Percentiles rank a stretch among this genome's conserved stretches.
Conservation (phyloP, 768 basidiomycete genomes). For the Panaeolus papilionaceus region DNA sequence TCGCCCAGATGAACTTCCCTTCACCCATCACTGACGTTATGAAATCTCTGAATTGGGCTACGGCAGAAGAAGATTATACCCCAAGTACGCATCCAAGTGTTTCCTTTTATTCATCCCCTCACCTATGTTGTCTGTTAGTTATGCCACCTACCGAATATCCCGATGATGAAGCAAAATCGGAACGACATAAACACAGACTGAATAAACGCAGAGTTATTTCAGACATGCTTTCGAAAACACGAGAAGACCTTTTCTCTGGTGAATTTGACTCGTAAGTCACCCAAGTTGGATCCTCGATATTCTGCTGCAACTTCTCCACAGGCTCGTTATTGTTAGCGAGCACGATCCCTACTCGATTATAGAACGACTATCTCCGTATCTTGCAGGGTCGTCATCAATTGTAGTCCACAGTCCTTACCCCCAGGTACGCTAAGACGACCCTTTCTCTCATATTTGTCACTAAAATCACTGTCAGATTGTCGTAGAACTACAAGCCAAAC, state of each 20-base stretch:
- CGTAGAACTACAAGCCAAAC: slow-evolving; percentile 73
- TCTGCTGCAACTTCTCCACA: slow-evolving; percentile 33
- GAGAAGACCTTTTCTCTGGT: slow-evolving; percentile 85
- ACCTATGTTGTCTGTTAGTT: slow-evolving; percentile 42
- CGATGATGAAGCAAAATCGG: slow-evolving; percentile 66
- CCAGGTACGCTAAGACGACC: slow-evolving; percentile 52
- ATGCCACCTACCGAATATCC: slow-evolving; percentile 64
- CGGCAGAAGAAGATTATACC: slow-evolving; percentile 76
- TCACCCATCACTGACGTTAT: slow-evolving; percentile 59
- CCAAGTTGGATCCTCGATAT: not conserved
- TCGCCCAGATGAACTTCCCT: slow-evolving; percentile 87
- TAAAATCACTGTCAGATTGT: slow-evolving; percentile 56
- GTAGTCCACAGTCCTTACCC: slow-evolving; percentile 86
- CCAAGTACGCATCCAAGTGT: slow-evolving; percentile 52
- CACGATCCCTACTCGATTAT: slow-evolving; percentile 88
- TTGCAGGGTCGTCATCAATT: slow-evolving; percentile 86
- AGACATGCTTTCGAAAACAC: slow-evolving; percentile 62
- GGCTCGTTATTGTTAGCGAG: slow-evolving; percentile 81
- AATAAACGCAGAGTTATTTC: slow-evolving; percentile 80
- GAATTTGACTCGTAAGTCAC: slow-evolving; percentile 84
- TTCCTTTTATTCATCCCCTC: not conserved
- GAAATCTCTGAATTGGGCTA: slow-evolving; percentile 88
- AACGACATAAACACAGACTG: slow-evolving; percentile 71
- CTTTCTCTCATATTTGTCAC: not conserved
- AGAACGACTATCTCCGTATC: slow-evolving; percentile 72